phyloP scores from a whole-genome alignment of 306 rosid species.

The Cicer pinnatifidum region DNA sequence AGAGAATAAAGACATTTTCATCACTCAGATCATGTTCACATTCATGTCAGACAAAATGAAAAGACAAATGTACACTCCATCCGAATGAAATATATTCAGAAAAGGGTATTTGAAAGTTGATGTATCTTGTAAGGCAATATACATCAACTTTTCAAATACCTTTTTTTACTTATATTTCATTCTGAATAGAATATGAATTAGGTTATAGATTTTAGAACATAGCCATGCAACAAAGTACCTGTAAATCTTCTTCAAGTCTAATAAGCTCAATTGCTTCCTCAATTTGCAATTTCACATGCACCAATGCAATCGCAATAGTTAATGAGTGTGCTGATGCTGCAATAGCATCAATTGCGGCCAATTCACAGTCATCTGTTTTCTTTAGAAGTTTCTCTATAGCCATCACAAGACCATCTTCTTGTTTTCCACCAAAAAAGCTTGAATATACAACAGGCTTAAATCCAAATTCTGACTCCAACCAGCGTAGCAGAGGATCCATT shows the following conservation, averaged over 20 bases:
- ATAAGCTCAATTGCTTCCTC: slow-evolving; percentile 82
- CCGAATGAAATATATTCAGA: too few species aligned
- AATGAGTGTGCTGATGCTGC: slow-evolving; percentile 83
- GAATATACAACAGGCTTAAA: slow-evolving; percentile 74
- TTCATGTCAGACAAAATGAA: slow-evolving; percentile 7
- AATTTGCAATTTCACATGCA: slow-evolving; percentile 66
- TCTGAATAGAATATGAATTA: neutral
- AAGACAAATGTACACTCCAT: neutral
- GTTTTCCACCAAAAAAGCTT: slow-evolving; percentile 79
- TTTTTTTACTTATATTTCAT: too few species aligned
- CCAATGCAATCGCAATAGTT: slow-evolving; percentile 65
- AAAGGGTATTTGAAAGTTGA: too few species aligned
- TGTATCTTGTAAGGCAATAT: too few species aligned
- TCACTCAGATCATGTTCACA: slow-evolving; percentile 3
- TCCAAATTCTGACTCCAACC: slow-evolving; percentile 88
- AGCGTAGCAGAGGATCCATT: slow-evolving; percentile 76
- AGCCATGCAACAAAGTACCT: slow-evolving; percentile 53
- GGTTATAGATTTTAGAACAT: neutral
- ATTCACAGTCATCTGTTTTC: slow-evolving; percentile 77
- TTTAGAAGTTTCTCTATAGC: slow-evolving; percentile 66
- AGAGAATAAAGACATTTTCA: slow-evolving; percentile 14
- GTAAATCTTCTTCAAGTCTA: slow-evolving; percentile 94
- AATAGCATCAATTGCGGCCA: slow-evolving; percentile 84
- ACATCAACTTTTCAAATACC: too few species aligned
- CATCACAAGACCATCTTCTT: slow-evolving; percentile 70